Evolutionary conservation across 306 rosid species (phyloP).

Genomic region (Argentina anserina): DNA sequence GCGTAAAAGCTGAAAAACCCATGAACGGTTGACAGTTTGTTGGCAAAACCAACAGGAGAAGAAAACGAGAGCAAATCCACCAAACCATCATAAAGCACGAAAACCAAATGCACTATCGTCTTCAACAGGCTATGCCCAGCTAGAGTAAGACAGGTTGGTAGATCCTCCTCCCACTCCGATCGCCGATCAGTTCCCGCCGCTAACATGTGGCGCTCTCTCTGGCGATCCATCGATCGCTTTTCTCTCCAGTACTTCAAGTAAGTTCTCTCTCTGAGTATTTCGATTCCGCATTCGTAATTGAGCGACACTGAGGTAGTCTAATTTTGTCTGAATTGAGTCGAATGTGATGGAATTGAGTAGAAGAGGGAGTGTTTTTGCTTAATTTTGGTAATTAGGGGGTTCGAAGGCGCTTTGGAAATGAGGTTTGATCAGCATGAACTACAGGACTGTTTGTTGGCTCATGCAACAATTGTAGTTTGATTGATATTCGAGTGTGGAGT

Average conservation of each 20-base stretch:
- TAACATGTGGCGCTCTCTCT: slow-evolving; percentile 64
- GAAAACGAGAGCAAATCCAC: background rate
- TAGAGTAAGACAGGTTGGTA: background rate
- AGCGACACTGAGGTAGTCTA: background rate
- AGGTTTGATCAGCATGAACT: background rate
- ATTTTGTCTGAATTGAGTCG: background rate
- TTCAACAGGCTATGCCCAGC: background rate
- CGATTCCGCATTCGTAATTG: background rate
- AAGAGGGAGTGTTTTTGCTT: background rate
- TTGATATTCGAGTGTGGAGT: background rate
- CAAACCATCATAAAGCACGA: background rate
- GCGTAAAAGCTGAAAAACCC: background rate
- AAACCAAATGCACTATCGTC: background rate
- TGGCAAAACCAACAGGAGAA: background rate
- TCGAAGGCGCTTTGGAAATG: background rate
- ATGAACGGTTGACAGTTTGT: background rate
- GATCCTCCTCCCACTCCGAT: background rate
- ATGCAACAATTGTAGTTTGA: background rate
- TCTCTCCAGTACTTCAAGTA: slow-evolving; percentile 71
- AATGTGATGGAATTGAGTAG: background rate
- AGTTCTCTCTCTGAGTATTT: slow-evolving; percentile 6
- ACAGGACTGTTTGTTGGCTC: background rate
- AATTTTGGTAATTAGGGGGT: background rate
- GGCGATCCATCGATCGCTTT: slow-evolving; percentile 85
- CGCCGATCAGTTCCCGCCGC: background rate